Conservation (phyloP, 805 yeast species). For the Hanseniaspora pseudoguilliermondii region DNA sequence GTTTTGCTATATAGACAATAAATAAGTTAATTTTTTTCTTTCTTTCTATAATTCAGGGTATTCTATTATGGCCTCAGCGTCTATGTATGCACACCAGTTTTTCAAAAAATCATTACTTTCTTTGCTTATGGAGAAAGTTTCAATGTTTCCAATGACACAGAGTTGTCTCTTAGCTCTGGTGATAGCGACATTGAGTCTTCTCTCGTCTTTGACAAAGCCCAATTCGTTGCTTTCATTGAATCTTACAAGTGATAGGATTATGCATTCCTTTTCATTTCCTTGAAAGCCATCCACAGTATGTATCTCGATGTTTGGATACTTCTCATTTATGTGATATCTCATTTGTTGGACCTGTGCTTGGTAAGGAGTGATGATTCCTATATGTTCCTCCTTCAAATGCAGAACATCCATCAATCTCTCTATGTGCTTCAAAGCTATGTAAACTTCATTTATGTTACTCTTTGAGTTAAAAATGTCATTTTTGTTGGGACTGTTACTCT, state of each 20-base stretch:
- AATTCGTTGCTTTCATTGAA: conserved; percentile 59
- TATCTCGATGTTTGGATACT: conserved; percentile 46
- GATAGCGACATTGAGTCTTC: conserved; percentile 85
- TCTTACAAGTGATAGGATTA: conserved; percentile 68
- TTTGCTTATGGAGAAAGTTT: conserved; percentile 37
- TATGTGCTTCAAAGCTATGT: conserved; percentile 48
- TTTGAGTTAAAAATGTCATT: conserved; percentile 36
- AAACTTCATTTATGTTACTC: conserved; percentile 65
- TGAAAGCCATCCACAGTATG: conserved; percentile 94
- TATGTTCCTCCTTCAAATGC: conserved; percentile 43
- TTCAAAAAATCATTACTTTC: conserved; percentile 33
- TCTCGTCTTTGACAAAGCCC: conserved; percentile 68
- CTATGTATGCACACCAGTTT: conserved; percentile 44
- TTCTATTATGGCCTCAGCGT: conserved; percentile 29
- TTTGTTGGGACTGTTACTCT: neutral
- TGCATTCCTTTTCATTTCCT: conserved; percentile 87
- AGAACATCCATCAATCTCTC: conserved; percentile 31
- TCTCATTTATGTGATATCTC: conserved; percentile 33
- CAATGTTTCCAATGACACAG: conserved; percentile 78
- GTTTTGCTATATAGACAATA: conserved; percentile 19
- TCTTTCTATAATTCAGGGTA: conserved; percentile 40
- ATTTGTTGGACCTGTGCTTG: conserved; percentile 68
- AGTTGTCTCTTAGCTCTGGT: conserved; percentile 80
- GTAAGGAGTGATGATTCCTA: conserved; percentile 86
- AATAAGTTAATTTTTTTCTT: conserved; percentile 14